phyloP scores from a whole-genome alignment of 371 early-diverging fungal species.

The Cokeromyces recurvatus region DNA sequence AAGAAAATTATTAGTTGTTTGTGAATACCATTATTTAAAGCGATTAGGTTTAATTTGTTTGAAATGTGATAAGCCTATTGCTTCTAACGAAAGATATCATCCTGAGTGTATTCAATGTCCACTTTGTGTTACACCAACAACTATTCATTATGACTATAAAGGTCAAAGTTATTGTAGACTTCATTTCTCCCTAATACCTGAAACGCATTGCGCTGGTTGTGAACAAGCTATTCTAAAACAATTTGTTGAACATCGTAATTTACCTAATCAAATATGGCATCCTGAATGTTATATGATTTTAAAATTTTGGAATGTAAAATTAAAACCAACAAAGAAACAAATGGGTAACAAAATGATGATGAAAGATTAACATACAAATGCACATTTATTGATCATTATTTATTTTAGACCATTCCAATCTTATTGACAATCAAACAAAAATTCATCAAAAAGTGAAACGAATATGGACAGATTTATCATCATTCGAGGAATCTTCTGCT shows the following conservation, averaged over 20 bases:
- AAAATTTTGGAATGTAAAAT: slow-evolving; percentile 75
- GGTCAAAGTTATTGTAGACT: slow-evolving; percentile 84
- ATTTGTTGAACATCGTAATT: slow-evolving; percentile 81
- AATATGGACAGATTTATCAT: slow-evolving; percentile 88
- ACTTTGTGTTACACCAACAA: slow-evolving; percentile 16
- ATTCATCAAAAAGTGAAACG: slow-evolving; percentile 78
- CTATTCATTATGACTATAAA: slow-evolving; percentile 81
- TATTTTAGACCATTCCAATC: no score
- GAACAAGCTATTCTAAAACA: slow-evolving; percentile 87
- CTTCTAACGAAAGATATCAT: slow-evolving; percentile 6
- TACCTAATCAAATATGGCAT: slow-evolving; percentile 87
- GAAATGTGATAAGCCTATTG: slow-evolving; percentile 18
- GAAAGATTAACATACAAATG: background rate
- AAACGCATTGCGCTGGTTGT: slow-evolving; percentile 92
- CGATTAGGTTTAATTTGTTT: slow-evolving; percentile 15
- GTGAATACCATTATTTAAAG: slow-evolving; percentile 23
- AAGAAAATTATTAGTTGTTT: slow-evolving; percentile 14
- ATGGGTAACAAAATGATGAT: background rate
- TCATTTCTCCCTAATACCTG: slow-evolving; percentile 83
- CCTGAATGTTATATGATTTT: slow-evolving; percentile 97
- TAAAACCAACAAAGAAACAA: slow-evolving; percentile 25
- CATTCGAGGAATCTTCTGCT: slow-evolving; percentile 95
- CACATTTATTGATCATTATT: background rate
- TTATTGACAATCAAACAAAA: slow-evolving; percentile 36
- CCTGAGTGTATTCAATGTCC: slow-evolving; percentile 19